Evolutionary conservation across 192 early-diverging fungal species (phyloP).

Genomic region (Coemansia pectinata): DNA sequence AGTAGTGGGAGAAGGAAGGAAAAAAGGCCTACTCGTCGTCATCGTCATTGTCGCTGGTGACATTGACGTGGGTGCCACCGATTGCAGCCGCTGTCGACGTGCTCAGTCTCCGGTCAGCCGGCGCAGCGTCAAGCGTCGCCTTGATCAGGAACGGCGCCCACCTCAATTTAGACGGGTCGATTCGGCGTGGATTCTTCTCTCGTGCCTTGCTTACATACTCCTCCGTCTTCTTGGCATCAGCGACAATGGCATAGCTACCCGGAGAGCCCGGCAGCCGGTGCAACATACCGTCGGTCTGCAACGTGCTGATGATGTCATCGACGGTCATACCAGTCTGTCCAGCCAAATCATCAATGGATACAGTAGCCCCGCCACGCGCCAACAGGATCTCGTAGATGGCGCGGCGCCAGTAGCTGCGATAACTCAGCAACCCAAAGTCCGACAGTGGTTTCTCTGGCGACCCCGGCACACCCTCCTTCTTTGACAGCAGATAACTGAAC

Average conservation of each 20-base stretch:
- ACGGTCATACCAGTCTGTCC: constrained; percentile 70
- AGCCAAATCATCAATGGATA: constrained; percentile 61
- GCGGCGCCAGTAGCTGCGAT: constrained; percentile 84
- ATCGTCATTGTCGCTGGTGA: constrained; percentile 5
- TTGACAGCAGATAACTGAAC: constrained; percentile 85
- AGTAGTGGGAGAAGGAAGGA: background rate
- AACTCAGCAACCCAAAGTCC: constrained; percentile 84
- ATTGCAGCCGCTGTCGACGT: background rate
- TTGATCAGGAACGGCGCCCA: constrained; percentile 73
- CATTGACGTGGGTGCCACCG: background rate
- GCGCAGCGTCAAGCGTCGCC: background rate
- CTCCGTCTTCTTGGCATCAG: constrained; percentile 50
- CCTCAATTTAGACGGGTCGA: constrained; percentile 60
- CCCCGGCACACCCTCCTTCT: constrained; percentile 73
- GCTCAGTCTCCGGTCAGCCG: background rate
- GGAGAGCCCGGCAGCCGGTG: constrained; percentile 18
- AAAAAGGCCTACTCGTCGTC: background rate
- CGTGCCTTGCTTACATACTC: constrained; percentile 52
- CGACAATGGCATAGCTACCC: constrained; percentile 53
- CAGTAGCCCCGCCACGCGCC: background rate
- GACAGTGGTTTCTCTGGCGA: constrained; percentile 92
- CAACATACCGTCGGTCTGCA: constrained; percentile 60
- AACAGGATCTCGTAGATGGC: constrained; percentile 71
- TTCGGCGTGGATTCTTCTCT: constrained; percentile 58
- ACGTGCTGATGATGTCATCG: constrained; percentile 80